These are phyloP conservation scores for Pezicula carpinea DNA, from an alignment of 2,329 filamentous ascomycete genomes.

Conservation along the genomic window DNA sequence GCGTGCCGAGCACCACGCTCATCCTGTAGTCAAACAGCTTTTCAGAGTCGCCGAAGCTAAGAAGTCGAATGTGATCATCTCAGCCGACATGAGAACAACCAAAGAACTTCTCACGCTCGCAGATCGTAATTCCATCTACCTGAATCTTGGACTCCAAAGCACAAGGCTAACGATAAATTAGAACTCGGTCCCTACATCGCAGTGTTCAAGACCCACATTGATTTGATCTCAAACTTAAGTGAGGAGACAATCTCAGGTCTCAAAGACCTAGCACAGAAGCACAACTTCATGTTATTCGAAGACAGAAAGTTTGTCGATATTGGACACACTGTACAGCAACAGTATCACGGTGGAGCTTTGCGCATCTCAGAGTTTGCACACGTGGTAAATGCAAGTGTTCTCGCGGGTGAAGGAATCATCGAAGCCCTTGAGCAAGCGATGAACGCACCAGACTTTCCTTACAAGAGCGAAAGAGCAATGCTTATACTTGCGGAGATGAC, in stretches of 20 bases:
- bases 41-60: no score
- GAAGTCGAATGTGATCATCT: no score
- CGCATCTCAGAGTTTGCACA: constrained; percentile 70
- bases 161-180: neutral
- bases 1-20: no score
- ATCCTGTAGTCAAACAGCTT: no score
- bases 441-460: no score
- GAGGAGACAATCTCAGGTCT: neutral
- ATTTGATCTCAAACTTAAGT: neutral
- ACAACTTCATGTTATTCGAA: constrained; percentile 70
- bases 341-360: constrained; percentile 67
- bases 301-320: constrained; percentile 80
- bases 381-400: constrained; percentile 62
- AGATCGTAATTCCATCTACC: no score
- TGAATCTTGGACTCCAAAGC: no score
- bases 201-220: neutral
- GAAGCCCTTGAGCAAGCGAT: neutral
- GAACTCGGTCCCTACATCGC: neutral
- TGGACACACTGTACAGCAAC: constrained; percentile 72
- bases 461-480: no score
- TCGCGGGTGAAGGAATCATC: constrained; percentile 39
- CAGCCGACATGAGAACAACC: no score
- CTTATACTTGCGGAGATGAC: no score
- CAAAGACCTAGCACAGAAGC: constrained; percentile 41
- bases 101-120: no score